Base-by-base conservation (phyloP, 1,284 basidiomycete species). In the Austroboletus novae-zelandiae region DNA sequence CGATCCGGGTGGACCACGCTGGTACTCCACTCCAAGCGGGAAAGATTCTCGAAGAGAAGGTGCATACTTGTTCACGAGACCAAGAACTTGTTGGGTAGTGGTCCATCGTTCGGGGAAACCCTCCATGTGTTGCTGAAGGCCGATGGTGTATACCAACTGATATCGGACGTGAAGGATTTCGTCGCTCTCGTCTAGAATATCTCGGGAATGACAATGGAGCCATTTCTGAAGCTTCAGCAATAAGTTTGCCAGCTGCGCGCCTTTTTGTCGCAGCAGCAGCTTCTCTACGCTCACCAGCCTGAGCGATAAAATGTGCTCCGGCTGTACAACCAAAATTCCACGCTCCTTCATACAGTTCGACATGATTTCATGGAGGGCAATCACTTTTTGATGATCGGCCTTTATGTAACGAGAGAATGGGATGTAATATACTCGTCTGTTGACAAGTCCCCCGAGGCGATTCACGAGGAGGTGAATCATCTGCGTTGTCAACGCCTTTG, bases 231-330 rank as follows among this genome's bases (percentile, higher is more conserved):
- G 55, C 1, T 52, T 36, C 10, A 67, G 52, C 9, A 68, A 52
- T 40, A 49, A 49, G 29, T 32, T 47, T 23, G 51, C 55, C 14
- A 50, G 9, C 1, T 17, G 3, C 8, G n/a, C 9, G 13, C 37
- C 35, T 11, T 35, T 30, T 3, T 1, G 20, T 7, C n/a, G 40
- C 17, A 6, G 15, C 9, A 70, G 25, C 40, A 65, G 59, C 18
- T 54, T 55, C 35, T 80, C 71, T 17, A 78, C 57, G 0, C 65
- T 67, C 68, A 75, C 72, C 9, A 81, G 65, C 48, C 71, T 69
- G 45, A 78, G 75, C 0, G 79, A 81, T 1, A 81, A 64, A 1
- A 79, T 67, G 37, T 82, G 79, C 43, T 81, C 80, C 0, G 79
- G 79, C 40, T 81, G 79, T 5, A 67, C 59, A 1, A 81, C 61